Percentiles rank a stretch among this genome's conserved stretches.
Conservation (phyloP, 352 stramenopile genomes). For the Plasmopara viticola region DNA sequence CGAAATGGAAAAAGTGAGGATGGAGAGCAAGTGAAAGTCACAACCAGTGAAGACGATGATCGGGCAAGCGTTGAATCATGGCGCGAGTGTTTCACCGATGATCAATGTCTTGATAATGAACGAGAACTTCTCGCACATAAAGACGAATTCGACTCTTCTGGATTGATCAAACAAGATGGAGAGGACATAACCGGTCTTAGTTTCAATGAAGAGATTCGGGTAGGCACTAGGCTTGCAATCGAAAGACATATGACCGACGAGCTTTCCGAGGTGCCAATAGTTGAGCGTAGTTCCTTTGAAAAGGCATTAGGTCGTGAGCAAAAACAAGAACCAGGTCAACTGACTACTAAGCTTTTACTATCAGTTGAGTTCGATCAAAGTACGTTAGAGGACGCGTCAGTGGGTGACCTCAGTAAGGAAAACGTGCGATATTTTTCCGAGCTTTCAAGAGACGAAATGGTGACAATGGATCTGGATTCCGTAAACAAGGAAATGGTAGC, state of each 20-base stretch:
- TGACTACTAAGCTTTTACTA: neutral
- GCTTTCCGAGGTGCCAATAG: neutral
- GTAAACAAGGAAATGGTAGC: constrained; percentile 3
- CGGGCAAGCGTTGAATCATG: neutral
- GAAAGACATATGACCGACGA: constrained; percentile 1
- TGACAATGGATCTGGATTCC: neutral
- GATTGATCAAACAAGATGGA: constrained; percentile 5
- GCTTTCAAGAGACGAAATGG: neutral
- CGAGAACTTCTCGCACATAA: constrained; percentile 1
- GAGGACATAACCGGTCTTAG: neutral
- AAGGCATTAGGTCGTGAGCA: neutral
- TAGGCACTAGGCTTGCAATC: neutral
- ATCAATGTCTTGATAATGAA: neutral
- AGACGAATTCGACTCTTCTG: neutral
- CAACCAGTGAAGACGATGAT: constrained; percentile 1
- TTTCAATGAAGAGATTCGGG: neutral
- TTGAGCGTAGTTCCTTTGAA: neutral
- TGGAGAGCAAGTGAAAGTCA: neutral
- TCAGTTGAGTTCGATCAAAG: neutral
- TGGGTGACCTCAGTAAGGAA: constrained; percentile 1
- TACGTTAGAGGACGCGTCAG: neutral
- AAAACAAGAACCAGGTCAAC: neutral
- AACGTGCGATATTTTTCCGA: neutral
- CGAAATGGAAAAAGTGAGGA: neutral
- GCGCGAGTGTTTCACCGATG: neutral